Conservation (phyloP, 2,329 filamentous ascomycete species). For the Xylariaceae sp. region DNA sequence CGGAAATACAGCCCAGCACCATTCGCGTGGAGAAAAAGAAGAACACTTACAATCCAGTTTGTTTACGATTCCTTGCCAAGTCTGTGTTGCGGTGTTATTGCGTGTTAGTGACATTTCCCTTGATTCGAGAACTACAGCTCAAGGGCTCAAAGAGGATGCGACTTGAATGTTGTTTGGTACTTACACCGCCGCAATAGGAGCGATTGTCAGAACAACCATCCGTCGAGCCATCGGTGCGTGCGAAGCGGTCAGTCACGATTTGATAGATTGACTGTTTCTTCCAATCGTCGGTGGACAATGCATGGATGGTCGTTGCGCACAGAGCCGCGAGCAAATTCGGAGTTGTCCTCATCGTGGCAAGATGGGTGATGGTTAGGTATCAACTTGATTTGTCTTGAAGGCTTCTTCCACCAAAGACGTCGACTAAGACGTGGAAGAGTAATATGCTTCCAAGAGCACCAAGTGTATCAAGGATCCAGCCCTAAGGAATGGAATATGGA, state of each 20-base stretch:
- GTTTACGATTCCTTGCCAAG: conserved; percentile 43
- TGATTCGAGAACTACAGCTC: neutral
- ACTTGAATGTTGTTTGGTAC: conserved; percentile 31
- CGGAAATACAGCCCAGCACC: too few species aligned
- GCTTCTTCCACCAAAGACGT: neutral
- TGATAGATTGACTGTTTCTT: conserved; percentile 45
- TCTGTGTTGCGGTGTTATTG: neutral
- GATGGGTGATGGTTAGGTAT: neutral
- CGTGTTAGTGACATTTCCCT: too few species aligned
- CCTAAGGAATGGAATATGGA: neutral
- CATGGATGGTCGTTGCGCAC: conserved; percentile 15
- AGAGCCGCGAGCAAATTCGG: conserved; percentile 12
- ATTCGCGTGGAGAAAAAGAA: neutral
- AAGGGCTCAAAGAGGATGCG: neutral
- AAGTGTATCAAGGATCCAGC: neutral
- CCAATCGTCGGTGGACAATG: conserved; percentile 35
- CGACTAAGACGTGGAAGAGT: neutral
- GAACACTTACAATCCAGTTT: conserved; percentile 40
- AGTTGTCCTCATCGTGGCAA: conserved; percentile 14
- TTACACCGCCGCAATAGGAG: conserved; percentile 46
- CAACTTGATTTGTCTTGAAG: neutral
- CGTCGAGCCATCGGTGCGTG: conserved; percentile 38
- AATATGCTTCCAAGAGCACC: neutral
- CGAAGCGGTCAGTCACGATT: conserved; percentile 34
- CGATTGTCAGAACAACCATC: conserved; percentile 25